Percentiles rank a stretch among this genome's conserved stretches.
Conservation (phyloP, 2,329 filamentous ascomycete genomes). For the Fusarium humuli region DNA sequence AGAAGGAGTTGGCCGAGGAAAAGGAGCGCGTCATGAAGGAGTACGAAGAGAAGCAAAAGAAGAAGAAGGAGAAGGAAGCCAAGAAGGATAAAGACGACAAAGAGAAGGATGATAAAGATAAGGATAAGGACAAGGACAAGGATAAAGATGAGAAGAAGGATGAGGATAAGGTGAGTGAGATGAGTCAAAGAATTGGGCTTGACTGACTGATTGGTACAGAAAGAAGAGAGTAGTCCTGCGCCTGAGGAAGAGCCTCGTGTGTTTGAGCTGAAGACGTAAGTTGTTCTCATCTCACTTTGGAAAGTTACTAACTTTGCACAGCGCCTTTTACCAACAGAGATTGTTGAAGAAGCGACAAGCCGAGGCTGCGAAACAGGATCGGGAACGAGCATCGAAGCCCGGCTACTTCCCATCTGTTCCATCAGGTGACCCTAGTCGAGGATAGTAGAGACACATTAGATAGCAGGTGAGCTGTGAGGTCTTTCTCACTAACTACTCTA, state of each 20-base stretch:
- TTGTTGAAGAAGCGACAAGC: constrained; percentile 73
- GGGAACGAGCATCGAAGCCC: constrained; percentile 82
- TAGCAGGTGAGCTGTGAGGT: neutral
- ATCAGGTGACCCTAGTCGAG: constrained; percentile 62
- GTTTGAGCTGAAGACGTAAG: constrained; percentile 84
- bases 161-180: constrained; percentile 27
- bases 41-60: constrained; percentile 78
- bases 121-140: constrained; percentile 54
- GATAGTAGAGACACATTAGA: neutral
- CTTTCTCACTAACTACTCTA: neutral
- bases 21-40: constrained; percentile 76
- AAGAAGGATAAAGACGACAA: constrained; percentile 60
- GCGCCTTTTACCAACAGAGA: constrained; percentile 87
- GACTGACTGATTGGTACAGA: neutral
- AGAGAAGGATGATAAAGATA: constrained; percentile 54
- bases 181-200: neutral
- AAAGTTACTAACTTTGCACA: constrained; percentile 50
- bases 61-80: constrained; percentile 73
- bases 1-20: constrained; percentile 74
- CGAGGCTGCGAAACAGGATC: constrained; percentile 76
- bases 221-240: constrained; percentile 34
- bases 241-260: constrained; percentile 75
- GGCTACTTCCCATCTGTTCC: constrained; percentile 88
- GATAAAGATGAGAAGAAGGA: constrained; percentile 45
- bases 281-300: accelerated